These are phyloP conservation scores for Darksidea phi DNA, from an alignment of 495 filamentous ascomycete genomes.

Conservation along the genomic window DNA sequence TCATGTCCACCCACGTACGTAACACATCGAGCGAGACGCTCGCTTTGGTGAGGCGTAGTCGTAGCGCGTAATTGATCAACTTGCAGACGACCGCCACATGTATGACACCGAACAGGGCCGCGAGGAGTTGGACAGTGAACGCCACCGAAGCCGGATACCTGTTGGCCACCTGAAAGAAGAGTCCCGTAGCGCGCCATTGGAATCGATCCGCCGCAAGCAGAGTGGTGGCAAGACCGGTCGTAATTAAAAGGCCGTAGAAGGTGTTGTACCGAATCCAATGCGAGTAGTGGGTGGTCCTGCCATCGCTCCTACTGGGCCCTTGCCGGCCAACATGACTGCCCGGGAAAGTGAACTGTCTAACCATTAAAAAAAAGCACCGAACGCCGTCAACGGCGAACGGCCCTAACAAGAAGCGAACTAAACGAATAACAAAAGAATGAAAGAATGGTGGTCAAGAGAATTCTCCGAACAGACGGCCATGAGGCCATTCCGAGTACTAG, in stretches of 20 bases:
- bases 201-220: constrained; percentile 17
- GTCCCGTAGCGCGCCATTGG: constrained; percentile 22
- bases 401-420: neutral
- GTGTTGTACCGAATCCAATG: constrained; percentile 20
- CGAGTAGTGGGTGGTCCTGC: neutral
- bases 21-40: constrained; percentile 27
- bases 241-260: constrained; percentile 24
- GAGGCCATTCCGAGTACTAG: neutral
- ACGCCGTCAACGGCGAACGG: neutral
- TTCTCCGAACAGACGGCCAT: neutral
- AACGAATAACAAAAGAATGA: neutral
- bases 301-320: neutral
- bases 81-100: constrained; percentile 30
- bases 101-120: constrained; percentile 25
- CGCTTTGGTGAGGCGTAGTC: constrained; percentile 19
- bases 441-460: neutral
- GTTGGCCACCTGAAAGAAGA: constrained; percentile 13
- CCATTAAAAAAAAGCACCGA: neutral
- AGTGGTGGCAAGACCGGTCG: constrained; percentile 7
- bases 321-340: neutral
- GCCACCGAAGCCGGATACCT: constrained; percentile 19
- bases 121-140: constrained; percentile 25
- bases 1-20: constrained; percentile 33
- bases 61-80: constrained; percentile 30
- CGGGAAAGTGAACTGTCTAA: neutral